phyloP scores from a whole-genome alignment of 2,329 filamentous ascomycete species.

The Fusarium pseudonygamai region DNA sequence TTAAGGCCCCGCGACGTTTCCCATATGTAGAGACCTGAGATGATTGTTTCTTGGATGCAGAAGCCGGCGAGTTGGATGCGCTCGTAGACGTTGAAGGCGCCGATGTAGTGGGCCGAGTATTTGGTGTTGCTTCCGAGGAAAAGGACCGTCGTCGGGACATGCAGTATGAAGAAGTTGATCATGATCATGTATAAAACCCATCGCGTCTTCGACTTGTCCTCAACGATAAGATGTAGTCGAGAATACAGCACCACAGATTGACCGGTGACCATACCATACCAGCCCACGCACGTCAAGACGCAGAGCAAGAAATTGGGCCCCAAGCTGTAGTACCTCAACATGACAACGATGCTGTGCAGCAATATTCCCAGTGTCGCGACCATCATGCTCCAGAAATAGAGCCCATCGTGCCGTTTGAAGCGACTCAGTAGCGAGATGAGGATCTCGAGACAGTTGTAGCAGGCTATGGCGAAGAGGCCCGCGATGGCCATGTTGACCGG shows the following conservation, averaged over 20 bases:
- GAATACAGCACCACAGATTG: slow-evolving; percentile 35
- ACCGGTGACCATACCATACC: slow-evolving; percentile 35
- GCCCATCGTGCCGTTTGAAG: slow-evolving; percentile 28
- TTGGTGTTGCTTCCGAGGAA: slow-evolving; percentile 30
- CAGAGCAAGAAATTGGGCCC: slow-evolving; percentile 30
- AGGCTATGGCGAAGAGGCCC: slow-evolving; percentile 30
- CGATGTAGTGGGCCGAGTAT: slow-evolving; percentile 9
- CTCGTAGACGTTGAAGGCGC: slow-evolving; percentile 31
- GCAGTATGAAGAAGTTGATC: slow-evolving; percentile 28
- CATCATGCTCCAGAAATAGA: slow-evolving; percentile 35
- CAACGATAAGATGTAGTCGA: slow-evolving; percentile 25
- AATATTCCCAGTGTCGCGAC: slow-evolving; percentile 19
- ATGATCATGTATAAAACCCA: slow-evolving; percentile 34
- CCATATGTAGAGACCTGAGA: slow-evolving; percentile 32
- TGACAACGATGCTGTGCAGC: slow-evolving; percentile 27
- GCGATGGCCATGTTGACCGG: slow-evolving; percentile 31
- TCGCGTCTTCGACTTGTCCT: slow-evolving; percentile 28
- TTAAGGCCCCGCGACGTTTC: slow-evolving; percentile 27
- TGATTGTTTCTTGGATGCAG: slow-evolving; percentile 30
- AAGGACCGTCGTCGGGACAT: slow-evolving; percentile 22
- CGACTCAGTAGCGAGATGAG: slow-evolving; percentile 25
- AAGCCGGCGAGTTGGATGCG: slow-evolving; percentile 31
- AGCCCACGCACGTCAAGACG: slow-evolving; percentile 32
- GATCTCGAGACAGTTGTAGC: slow-evolving; percentile 34
- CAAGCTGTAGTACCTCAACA: slow-evolving; percentile 31